These are phyloP conservation scores for Diutina rugosa DNA, from an alignment of 1,139 yeast species.

Conservation along the genomic window DNA sequence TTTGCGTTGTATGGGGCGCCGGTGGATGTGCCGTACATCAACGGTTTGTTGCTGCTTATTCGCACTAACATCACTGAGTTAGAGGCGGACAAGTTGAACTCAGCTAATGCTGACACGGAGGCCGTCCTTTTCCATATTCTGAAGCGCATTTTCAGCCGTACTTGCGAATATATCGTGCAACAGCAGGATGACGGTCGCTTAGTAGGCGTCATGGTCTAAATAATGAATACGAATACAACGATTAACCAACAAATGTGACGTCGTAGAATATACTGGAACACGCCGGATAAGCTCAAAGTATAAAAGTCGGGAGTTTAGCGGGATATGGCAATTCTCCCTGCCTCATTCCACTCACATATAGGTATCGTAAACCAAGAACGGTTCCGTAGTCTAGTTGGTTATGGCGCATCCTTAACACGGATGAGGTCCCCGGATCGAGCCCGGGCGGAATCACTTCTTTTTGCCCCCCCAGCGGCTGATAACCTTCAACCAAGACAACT, in stretches of 20 bases:
- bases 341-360: no score
- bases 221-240: neutral
- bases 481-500: neutral
- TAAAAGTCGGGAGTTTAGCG: no score
- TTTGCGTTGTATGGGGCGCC: slow-evolving; percentile 77
- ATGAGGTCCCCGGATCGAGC: neutral
- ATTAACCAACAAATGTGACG: no score
- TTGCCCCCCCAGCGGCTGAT: no score
- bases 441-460: neutral
- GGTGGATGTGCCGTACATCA: slow-evolving; percentile 63
- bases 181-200: slow-evolving; percentile 62
- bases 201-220: slow-evolving; percentile 21
- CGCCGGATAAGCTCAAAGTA: no score
- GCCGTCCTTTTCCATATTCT: slow-evolving; percentile 20
- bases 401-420: neutral
- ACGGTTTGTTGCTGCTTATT: slow-evolving; percentile 77
- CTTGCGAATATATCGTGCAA: slow-evolving; percentile 49
- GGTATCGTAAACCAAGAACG: neutral
- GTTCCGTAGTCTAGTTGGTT: neutral
- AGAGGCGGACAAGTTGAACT: slow-evolving; percentile 14
- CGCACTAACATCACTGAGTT: slow-evolving; percentile 59
- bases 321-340: no score
- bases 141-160: slow-evolving; percentile 41
- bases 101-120: slow-evolving; percentile 19
- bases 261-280: no score